Evolutionary conservation across 306 rosid genomes (phyloP), one percentile per base, ranked within the genome.

Genomic region (Castanospermum australe): DNA sequence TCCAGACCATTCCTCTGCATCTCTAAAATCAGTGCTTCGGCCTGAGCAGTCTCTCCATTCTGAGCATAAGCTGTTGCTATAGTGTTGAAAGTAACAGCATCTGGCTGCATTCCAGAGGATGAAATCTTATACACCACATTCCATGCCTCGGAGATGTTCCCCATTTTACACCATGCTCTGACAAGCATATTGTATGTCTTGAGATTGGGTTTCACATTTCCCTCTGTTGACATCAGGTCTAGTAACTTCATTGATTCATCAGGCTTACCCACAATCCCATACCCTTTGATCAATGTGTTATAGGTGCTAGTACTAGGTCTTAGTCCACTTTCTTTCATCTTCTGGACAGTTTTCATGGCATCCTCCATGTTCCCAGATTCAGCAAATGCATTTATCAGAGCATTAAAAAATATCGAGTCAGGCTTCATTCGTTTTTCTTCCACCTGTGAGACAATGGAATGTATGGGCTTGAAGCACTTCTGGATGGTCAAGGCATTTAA

Each of bases 361-460:
- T 91, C 89, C 71, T 89, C 88, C 71, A 84, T 81, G 76, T 87
- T 87, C 62, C 93, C 96, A 52, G 89, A 83, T 84, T 87, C 96
- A 38, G 92, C 76, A 66, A 84, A 89, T 41, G 96, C 92, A 84
- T 91, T 91, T 77, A 87, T 81, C 41, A 86, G 84, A 67, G 93
- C 90, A 73, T 91, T 82, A 61, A 80, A 89, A 77, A 87, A 89
- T 78, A 91, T 60, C 2, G 87, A 86, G 77, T 91, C 93, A 66
- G 93, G 96, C 71, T 77, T 82, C 83, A 89, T 73, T 64, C 83
- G 88, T 68, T 78, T 89, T 69, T 86, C 88, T 76, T 91, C 93
- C 79, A 89, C 86, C 79, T 79, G 83, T 39, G 86, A 84, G 60
- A 86, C 74, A 51, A 91, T 79, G 5, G 76, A 84, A 79, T 68